These are phyloP conservation scores for Monosporozyma unispora DNA, from an alignment of 805 yeast species.

Conservation along the genomic window DNA sequence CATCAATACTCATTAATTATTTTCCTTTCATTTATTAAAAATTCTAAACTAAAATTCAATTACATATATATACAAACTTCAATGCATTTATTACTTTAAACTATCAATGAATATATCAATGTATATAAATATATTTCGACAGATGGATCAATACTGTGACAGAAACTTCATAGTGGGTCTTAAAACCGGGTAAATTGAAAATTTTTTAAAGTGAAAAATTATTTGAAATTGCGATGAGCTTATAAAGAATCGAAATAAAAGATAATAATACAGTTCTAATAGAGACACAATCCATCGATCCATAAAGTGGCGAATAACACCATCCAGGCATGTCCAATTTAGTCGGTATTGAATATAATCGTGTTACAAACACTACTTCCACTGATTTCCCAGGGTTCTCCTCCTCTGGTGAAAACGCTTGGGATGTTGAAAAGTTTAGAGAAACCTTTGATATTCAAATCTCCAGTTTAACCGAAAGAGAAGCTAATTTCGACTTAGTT, in stretches of 20 bases:
- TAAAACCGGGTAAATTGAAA: conserved; percentile 3
- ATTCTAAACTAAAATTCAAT: not conserved
- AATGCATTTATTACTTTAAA: not conserved
- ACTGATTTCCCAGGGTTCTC: conserved; percentile 89
- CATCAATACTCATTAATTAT: not conserved
- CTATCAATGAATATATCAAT: too few relatives aligned
- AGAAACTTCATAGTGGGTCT: not conserved
- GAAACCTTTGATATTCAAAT: conserved; percentile 57
- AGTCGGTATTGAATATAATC: conserved; percentile 80
- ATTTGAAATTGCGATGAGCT: conserved; percentile 1
- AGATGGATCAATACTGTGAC: not conserved
- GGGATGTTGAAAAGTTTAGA: conserved; percentile 80
- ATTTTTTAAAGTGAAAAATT: not conserved
- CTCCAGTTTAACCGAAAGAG: conserved; percentile 53
- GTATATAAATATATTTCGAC: too few relatives aligned
- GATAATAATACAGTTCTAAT: not conserved
- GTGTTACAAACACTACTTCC: conserved; percentile 81
- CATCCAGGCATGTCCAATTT: conserved; percentile 37
- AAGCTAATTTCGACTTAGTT: conserved; percentile 77
- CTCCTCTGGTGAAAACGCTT: conserved; percentile 50
- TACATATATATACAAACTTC: not conserved
- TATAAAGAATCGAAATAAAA: not conserved
- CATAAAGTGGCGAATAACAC: not conserved
- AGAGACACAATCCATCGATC: not conserved
- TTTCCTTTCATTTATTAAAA: not conserved